Percentiles rank a stretch among this genome's conserved stretches.
phyloP scores from a whole-genome alignment of 192 early-diverging fungal genomes.

The Funneliformis geosporum region DNA sequence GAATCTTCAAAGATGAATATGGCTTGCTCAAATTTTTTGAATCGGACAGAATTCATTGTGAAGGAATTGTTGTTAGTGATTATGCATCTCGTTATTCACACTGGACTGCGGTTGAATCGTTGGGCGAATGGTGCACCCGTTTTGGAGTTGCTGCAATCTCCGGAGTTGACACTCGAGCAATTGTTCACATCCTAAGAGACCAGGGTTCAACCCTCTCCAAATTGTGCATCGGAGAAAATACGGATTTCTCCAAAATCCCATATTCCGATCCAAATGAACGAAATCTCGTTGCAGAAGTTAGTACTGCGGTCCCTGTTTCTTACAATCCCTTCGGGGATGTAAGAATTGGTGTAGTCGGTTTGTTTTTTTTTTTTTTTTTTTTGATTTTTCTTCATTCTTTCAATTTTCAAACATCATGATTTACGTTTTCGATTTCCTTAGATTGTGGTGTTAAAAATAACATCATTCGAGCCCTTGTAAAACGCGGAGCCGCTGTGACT shows the following conservation, averaged over 20 bases:
- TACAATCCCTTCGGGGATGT: slow-evolving; percentile 79
- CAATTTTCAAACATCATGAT: neutral
- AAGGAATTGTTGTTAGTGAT: slow-evolving; percentile 87
- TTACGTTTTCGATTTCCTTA: neutral
- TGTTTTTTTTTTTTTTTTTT: slow-evolving; percentile 12
- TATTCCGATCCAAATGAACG: slow-evolving; percentile 72
- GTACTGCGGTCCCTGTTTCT: slow-evolving; percentile 65
- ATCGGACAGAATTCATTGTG: slow-evolving; percentile 79
- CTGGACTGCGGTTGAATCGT: slow-evolving; percentile 89
- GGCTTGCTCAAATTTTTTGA: slow-evolving; percentile 90
- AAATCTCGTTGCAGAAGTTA: slow-evolving; percentile 81
- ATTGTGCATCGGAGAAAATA: slow-evolving; percentile 66
- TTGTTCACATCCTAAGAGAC: slow-evolving; percentile 81
- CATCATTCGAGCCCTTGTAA: slow-evolving; percentile 81
- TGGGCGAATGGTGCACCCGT: slow-evolving; percentile 86
- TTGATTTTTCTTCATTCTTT: neutral
- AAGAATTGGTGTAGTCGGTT: slow-evolving; percentile 71
- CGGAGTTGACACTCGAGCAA: slow-evolving; percentile 90
- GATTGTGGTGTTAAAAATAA: slow-evolving; percentile 96
- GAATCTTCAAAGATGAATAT: slow-evolving; percentile 67
- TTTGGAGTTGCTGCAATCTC: slow-evolving; percentile 83
- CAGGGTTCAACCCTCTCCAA: slow-evolving; percentile 86
- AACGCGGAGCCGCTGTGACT: slow-evolving; percentile 80
- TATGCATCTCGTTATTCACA: slow-evolving; percentile 92
- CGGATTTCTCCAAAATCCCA: slow-evolving; percentile 41